Conservation (phyloP, 306 rosid genomes). For the Cajanus cajan region DNA sequence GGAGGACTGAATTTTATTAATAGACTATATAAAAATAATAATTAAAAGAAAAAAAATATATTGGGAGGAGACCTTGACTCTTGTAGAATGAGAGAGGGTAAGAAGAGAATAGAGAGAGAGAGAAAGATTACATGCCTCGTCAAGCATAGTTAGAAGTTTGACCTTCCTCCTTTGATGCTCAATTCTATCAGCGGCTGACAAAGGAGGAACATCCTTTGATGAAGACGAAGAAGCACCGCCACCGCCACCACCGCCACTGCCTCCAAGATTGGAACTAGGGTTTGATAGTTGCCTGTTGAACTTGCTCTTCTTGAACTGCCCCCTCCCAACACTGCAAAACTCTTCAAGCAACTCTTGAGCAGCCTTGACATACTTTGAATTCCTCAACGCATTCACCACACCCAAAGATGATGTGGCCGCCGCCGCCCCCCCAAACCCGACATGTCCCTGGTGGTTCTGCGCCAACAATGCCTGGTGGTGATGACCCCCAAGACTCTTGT, state of each 20-base stretch:
- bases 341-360: constrained; percentile 83
- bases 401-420: constrained; percentile 44
- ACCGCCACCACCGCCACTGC: constrained; percentile 28
- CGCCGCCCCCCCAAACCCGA: constrained; percentile 48
- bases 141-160: constrained; percentile 82
- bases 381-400: constrained; percentile 66
- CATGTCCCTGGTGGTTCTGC: constrained; percentile 43
- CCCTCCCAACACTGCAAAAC: constrained; percentile 86
- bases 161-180: constrained; percentile 91
- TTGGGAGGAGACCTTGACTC: constrained; percentile 43
- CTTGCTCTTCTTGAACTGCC: constrained; percentile 76
- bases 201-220: constrained; percentile 59
- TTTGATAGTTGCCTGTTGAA: constrained; percentile 52
- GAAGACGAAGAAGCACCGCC: constrained; percentile 53
- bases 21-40: constrained; percentile 9
- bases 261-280: constrained; percentile 65
- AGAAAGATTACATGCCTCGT: constrained; percentile 76
- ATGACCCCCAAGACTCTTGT: constrained; percentile 34
- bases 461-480: constrained; percentile 19
- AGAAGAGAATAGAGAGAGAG: constrained; percentile 38
- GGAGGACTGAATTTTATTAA: constrained; percentile 39
- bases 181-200: constrained; percentile 78
- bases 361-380: constrained; percentile 65
- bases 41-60: neutral
- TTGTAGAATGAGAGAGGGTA: constrained; percentile 41